phyloP scores from a whole-genome alignment of 2,329 filamentous ascomycete species.

The Penicillium decumbens region DNA sequence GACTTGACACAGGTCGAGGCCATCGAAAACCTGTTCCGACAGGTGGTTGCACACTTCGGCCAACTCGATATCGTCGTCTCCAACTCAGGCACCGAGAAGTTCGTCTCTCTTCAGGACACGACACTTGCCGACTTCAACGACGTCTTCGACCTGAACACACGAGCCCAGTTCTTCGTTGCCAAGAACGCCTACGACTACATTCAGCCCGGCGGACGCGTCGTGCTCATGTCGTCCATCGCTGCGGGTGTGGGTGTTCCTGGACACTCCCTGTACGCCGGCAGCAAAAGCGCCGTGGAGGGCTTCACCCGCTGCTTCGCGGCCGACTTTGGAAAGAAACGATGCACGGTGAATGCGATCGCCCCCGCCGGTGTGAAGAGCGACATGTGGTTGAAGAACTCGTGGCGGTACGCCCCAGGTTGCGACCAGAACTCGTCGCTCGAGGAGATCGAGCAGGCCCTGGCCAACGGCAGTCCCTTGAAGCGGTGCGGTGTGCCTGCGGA shows the following conservation, averaged over 20 bases:
- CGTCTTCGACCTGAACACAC: conserved; percentile 59
- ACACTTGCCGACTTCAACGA: conserved; percentile 41
- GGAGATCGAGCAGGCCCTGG: conserved; percentile 53
- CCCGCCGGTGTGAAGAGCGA: conserved; percentile 44
- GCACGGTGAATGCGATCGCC: conserved; percentile 27
- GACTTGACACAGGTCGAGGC: conserved; percentile 62
- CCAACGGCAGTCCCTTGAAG: conserved; percentile 56
- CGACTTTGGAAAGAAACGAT: conserved; percentile 58
- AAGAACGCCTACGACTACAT: conserved; percentile 66
- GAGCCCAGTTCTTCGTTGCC: conserved; percentile 61
- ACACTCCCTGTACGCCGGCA: conserved; percentile 69
- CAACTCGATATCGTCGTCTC: conserved; percentile 28
- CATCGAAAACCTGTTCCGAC: conserved; percentile 59
- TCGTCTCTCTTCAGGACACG: conserved; percentile 23
- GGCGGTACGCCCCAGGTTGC: conserved; percentile 59
- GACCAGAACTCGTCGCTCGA: conserved; percentile 40
- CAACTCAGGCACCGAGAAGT: conserved; percentile 54
- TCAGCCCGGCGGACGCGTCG: conserved; percentile 64
- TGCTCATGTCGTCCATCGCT: conserved; percentile 69
- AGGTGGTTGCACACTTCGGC: conserved; percentile 57
- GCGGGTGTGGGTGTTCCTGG: conserved; percentile 64
- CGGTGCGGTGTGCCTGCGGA: conserved; percentile 56
- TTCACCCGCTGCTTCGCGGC: conserved; percentile 71
- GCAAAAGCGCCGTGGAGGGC: conserved; percentile 71
- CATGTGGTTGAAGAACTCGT: conserved; percentile 69